These are phyloP conservation scores for Petrea volubilis DNA, from an alignment of 257 asterid species.

Conservation along the genomic window DNA sequence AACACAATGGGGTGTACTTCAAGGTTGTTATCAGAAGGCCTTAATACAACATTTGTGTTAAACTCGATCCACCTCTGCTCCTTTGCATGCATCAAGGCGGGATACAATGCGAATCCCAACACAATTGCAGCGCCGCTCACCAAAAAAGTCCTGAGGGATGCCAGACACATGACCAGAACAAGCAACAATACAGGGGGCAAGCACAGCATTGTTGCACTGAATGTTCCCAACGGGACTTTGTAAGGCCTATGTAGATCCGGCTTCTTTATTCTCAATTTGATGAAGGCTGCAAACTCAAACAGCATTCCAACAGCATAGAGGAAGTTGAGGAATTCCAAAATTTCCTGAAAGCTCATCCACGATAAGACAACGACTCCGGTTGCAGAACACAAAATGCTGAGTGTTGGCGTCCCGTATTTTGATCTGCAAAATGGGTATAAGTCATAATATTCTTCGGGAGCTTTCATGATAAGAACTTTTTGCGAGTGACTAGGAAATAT, in stretches of 20 bases:
- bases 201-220: constrained; percentile 70
- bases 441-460: not conserved
- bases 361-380: constrained; percentile 78
- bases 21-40: constrained; percentile 23
- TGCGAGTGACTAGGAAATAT: not conserved
- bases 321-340: constrained; percentile 88
- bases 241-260: constrained; percentile 90
- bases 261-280: constrained; percentile 60
- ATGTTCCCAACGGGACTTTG: constrained; percentile 68
- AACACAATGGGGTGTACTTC: constrained; percentile 26
- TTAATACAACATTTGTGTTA: constrained; percentile 14
- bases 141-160: constrained; percentile 59
- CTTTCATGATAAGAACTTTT: not conserved
- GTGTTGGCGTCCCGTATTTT: constrained; percentile 84
- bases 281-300: constrained; percentile 89
- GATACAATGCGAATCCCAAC: constrained; percentile 59
- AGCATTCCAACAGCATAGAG: constrained; percentile 88
- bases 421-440: constrained; percentile 45
- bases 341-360: constrained; percentile 98
- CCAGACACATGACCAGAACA: constrained; percentile 80
- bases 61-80: constrained; percentile 51
- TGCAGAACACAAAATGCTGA: constrained; percentile 92
- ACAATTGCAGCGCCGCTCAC: constrained; percentile 65
- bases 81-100: constrained; percentile 49
- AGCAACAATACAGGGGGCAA: constrained; percentile 77